Evolutionary conservation across 306 rosid species (phyloP), one percentile per base, ranked within the genome.

Genomic region (Alnus glutinosa): DNA sequence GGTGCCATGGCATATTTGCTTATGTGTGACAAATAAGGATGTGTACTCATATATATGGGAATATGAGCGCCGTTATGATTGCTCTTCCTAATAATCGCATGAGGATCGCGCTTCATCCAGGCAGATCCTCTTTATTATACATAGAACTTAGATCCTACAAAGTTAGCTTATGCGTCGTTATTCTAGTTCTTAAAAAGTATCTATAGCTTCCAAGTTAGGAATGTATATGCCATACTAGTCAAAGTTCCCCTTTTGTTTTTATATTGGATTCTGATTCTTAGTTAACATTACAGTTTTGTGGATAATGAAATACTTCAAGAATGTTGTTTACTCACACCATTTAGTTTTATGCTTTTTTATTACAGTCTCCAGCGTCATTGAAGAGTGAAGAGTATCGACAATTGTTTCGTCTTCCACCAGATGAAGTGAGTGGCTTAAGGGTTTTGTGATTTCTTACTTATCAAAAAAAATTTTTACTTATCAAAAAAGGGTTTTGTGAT

Each of bases 331-430:
- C 72, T 49, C 46, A 57, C 55, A 32, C 14, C 49, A 71, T 49
- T 23, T 51, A 49, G 14, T 12, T 37, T 62, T 72, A 63, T 75
- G 32, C 75, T 70, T 9, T 77, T 61, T 15, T 75, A 63, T 86
- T 80, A 4, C 88, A 88, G 96, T 73, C 86, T 76, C 81, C 84
- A 5, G 83, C 85, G 1, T 23, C 48, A 37, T 82, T 88, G 89
- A 95, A 83, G 88, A 95, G 98, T 36, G 98, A 95, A 87, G 99
- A 95, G 84, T 95, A 95, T 78, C 92, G 98, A 11, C 99, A 91
- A 69, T 85, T 95, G 89, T 95, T 95, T 83, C 98, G 92, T 42
- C 99, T 95, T 85, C 97, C 97, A 9, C 80, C 68, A 0, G 99
- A 90, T 39, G 98, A 95, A 81, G 99, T 94, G 79, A 92, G 98